A percentile compares a stretch with the other conserved stretches of the same genome.
phyloP scores from a whole-genome alignment of 148 eudicot genomes.

The Simmondsia chinensis region DNA sequence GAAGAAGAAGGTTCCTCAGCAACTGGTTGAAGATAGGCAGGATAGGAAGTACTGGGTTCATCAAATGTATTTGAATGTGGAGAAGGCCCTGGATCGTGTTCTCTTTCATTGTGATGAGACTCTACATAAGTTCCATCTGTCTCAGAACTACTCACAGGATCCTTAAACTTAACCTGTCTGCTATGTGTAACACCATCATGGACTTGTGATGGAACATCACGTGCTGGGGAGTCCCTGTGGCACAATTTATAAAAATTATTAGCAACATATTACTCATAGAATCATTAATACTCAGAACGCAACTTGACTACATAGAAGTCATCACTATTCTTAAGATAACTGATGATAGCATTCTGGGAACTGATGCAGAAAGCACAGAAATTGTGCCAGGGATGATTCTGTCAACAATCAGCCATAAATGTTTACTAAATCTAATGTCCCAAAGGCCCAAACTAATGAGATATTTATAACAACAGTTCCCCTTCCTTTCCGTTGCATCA shows the following conservation, averaged over 20 bases:
- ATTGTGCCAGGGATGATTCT: too few species aligned
- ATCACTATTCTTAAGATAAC: too few species aligned
- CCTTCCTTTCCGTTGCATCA: too few species aligned
- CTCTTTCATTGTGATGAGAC: conserved; percentile 40
- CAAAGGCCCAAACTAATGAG: too few species aligned
- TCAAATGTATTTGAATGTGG: conserved; percentile 39
- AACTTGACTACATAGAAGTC: too few species aligned
- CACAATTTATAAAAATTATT: conserved; percentile 5
- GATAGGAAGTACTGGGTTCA: conserved; percentile 53
- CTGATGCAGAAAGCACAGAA: too few species aligned
- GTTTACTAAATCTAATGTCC: too few species aligned
- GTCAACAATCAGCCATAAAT: too few species aligned
- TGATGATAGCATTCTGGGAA: too few species aligned
- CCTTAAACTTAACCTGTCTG: conserved; percentile 69
- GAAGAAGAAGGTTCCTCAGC: conserved; percentile 89
- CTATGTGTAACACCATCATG: conserved; percentile 23
- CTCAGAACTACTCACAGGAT: conserved; percentile 53
- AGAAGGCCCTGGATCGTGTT: conserved; percentile 39
- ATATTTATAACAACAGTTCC: too few species aligned
- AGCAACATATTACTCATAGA: too few species aligned
- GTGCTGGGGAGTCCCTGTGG: conserved; percentile 34
- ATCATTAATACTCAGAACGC: too few species aligned
- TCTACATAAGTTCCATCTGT: conserved; percentile 42
- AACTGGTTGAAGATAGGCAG: conserved; percentile 69
- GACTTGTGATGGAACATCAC: conserved; percentile 24